Evolutionary conservation across 108 stramenopile species (phyloP).

Genomic region (Nannochloropsis oceanica): DNA sequence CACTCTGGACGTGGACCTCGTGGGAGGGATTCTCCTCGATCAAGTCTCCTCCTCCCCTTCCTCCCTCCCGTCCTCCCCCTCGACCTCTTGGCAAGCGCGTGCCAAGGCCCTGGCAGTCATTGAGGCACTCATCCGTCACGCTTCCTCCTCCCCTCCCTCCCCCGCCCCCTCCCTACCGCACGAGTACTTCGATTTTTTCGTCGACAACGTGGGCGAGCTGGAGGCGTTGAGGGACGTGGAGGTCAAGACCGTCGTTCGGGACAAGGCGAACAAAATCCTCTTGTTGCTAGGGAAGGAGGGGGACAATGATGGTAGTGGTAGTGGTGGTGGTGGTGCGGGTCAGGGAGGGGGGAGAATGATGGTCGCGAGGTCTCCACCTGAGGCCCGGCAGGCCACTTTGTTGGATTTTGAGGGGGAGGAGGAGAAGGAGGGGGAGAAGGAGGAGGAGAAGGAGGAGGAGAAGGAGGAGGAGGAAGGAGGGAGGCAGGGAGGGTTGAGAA

Average conservation of each 20-base stretch:
- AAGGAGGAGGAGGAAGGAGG: neutral
- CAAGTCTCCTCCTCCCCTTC: neutral
- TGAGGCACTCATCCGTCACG: neutral
- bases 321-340: neutral
- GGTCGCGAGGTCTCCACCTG: neutral
- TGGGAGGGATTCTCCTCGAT: neutral
- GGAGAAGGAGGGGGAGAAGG: neutral
- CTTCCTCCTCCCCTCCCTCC: neutral
- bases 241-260: neutral
- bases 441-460: too few relatives aligned
- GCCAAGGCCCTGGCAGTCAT: constrained; percentile 12
- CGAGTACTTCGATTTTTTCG: neutral
- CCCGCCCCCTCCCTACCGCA: neutral
- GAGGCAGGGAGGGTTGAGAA: neutral
- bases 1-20: constrained; percentile 43
- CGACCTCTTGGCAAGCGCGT: neutral
- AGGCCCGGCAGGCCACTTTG: neutral
- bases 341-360: neutral
- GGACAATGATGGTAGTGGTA: neutral
- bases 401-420: neutral
- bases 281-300: neutral
- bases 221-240: neutral
- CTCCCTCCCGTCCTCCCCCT: neutral
- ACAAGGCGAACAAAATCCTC: neutral
- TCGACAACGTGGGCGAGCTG: neutral